Conservation (phyloP, 768 basidiomycete species). For the Lyophyllum shimeji region DNA sequence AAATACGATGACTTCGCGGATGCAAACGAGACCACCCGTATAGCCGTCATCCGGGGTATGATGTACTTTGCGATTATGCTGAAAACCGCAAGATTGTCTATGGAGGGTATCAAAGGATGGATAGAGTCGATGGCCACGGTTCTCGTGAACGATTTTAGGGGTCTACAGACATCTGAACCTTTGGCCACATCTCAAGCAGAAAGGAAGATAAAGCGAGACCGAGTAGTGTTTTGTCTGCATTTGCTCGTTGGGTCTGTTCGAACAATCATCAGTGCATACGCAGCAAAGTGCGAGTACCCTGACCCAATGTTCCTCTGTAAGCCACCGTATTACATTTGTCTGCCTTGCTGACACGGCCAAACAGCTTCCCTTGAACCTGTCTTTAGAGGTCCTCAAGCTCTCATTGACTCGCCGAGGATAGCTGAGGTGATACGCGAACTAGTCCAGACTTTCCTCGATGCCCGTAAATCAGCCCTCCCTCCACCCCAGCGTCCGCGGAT, state of each 20-base stretch:
- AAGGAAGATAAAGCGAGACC: not conserved
- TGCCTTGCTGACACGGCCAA: not conserved
- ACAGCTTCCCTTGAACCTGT: slow-evolving; percentile 60
- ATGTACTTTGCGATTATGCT: slow-evolving; percentile 68
- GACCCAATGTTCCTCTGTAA: slow-evolving; percentile 47
- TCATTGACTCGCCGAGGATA: slow-evolving; percentile 38
- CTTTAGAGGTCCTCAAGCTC: slow-evolving; percentile 36
- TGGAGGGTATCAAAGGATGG: slow-evolving; percentile 62
- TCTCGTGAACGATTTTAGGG: slow-evolving; percentile 57
- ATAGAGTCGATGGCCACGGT: slow-evolving; percentile 54
- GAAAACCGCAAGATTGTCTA: slow-evolving; percentile 47
- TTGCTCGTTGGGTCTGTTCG: slow-evolving; percentile 23
- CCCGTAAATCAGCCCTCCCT: slow-evolving; percentile 49
- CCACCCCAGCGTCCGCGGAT: slow-evolving; percentile 33
- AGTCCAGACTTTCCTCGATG: slow-evolving; percentile 61
- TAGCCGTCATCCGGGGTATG: slow-evolving; percentile 74
- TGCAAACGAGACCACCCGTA: slow-evolving; percentile 61
- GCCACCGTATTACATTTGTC: not conserved
- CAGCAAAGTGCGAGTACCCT: slow-evolving; percentile 45
- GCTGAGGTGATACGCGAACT: slow-evolving; percentile 57
- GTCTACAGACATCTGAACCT: slow-evolving; percentile 5
- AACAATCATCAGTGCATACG: slow-evolving; percentile 8
- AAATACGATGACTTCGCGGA: slow-evolving; percentile 67
- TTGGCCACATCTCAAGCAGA: not conserved
- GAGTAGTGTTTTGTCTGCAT: slow-evolving; percentile 12